phyloP scores from a whole-genome alignment of 202 grass and related monocot genomes.

The Panicum hallii region DNA sequence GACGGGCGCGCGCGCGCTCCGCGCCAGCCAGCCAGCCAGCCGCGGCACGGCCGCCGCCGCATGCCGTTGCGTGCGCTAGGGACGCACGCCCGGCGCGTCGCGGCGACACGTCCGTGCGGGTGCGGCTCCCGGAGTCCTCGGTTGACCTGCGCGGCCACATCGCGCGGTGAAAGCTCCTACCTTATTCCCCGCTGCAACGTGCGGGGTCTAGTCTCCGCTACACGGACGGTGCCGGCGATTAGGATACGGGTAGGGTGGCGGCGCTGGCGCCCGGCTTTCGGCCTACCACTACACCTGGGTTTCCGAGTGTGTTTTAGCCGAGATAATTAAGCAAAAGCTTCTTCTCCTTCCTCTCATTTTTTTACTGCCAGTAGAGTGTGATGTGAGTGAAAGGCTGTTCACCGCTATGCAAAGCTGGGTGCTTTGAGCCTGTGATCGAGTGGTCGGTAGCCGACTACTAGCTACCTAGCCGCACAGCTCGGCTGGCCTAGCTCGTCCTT shows the following conservation, averaged over 20 bases:
- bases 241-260: not conserved
- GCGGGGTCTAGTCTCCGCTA: not conserved
- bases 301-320: not conserved
- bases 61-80: not conserved
- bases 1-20: not conserved
- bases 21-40: too few relatives aligned
- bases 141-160: not conserved
- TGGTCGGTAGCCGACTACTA: not conserved
- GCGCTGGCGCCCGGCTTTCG: conserved; percentile 17
- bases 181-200: not conserved
- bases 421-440: not conserved
- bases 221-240: not conserved
- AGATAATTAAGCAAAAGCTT: not conserved
- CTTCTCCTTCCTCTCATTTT: not conserved
- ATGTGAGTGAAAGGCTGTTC: not conserved
- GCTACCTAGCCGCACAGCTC: not conserved
- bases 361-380: not conserved
- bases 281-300: not conserved
- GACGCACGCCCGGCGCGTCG: not conserved
- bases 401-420: not conserved
- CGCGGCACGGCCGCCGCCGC: too few relatives aligned
- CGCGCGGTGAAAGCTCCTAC: too few relatives aligned
- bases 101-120: conserved; percentile 1
- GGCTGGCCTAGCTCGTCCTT: not conserved
- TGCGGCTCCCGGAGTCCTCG: not conserved